A percentile compares a stretch with the other conserved stretches of the same genome.
phyloP scores from a whole-genome alignment of 2,329 filamentous ascomycete species.

The Nemania serpens region DNA sequence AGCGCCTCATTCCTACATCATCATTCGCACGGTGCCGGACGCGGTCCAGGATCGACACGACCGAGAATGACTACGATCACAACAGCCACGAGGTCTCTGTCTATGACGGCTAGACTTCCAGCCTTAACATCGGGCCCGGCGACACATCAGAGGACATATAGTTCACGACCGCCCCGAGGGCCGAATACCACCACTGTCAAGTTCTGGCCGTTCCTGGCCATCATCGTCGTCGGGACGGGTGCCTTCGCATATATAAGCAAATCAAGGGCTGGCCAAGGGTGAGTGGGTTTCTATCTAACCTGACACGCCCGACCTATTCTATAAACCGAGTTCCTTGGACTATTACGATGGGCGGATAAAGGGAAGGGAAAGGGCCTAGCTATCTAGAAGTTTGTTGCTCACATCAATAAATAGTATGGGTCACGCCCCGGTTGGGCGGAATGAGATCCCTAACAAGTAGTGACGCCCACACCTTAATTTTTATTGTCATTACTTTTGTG shows the following conservation, averaged over 20 bases:
- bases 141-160: conserved; percentile 45
- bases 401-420: conserved; percentile 18
- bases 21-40: neutral
- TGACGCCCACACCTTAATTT: neutral
- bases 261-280: conserved; percentile 55
- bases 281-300: conserved; percentile 28
- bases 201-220: conserved; percentile 61
- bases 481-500: neutral
- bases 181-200: conserved; percentile 50
- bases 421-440: conserved; percentile 26
- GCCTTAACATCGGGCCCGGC: conserved; percentile 3
- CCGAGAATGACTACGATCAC: conserved; percentile 5
- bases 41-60: neutral
- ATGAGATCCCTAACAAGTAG: conserved; percentile 29
- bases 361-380: too few relatives aligned
- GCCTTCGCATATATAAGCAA: conserved; percentile 58
- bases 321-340: neutral
- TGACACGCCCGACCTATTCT: neutral
- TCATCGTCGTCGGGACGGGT: conserved; percentile 54
- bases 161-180: conserved; percentile 46
- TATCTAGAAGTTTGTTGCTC: conserved; percentile 4
- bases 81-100: neutral
- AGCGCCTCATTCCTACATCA: neutral
- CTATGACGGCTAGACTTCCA: neutral
- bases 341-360: neutral